Base-by-base conservation (phyloP, 2,329 filamentous ascomycete genomes). In the Thermothelomyces thermophilus region DNA sequence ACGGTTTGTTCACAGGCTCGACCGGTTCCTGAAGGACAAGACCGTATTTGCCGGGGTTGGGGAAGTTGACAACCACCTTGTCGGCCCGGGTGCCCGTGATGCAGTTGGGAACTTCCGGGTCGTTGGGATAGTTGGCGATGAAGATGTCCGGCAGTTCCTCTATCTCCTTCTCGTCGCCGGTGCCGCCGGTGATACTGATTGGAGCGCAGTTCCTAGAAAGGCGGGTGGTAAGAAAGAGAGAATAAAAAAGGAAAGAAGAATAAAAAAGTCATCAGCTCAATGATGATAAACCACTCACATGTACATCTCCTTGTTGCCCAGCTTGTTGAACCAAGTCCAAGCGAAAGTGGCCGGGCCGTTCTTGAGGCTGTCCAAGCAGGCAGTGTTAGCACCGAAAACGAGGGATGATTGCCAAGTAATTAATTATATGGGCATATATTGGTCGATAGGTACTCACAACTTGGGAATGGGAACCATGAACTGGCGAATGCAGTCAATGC, bases 241-340 rank as follows among this genome's bases (percentile, higher is more conserved):
- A 31, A 31, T 31, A 10, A 14, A 10, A 31, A 8, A 28, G 3
- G 0, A 5, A 17, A 14, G 5, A 2, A 17, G 2, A 8, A 30
- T 2, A 4, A 2, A 11, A 14, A 9, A 19, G 6, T n/a, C n/a
- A n/a, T n/a, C n/a, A n/a, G n/a, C n/a, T n/a, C n/a, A n/a, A n/a
- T n/a, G n/a, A n/a, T n/a, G n/a, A n/a, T n/a, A 17, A 3, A 31
- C n/a, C 13, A 44, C 54, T 28, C 36, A 54, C 79, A 83, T 83
- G 68, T 85, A 84, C 73, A 82, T 82, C 60, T 84, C 80, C 26
- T 79, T 71, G 57, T 82, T 80, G 2, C 80, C 79, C 8, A 79
- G 58, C 52, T 73, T 72, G 65, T 80, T 81, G 64, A 81, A 78
- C 76, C 75, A 79, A 3, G 74, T 79, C 81, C 82, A 84, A 3